phyloP scores from a whole-genome alignment of 2,329 filamentous ascomycete species.

The Leptographium radiaticola region DNA sequence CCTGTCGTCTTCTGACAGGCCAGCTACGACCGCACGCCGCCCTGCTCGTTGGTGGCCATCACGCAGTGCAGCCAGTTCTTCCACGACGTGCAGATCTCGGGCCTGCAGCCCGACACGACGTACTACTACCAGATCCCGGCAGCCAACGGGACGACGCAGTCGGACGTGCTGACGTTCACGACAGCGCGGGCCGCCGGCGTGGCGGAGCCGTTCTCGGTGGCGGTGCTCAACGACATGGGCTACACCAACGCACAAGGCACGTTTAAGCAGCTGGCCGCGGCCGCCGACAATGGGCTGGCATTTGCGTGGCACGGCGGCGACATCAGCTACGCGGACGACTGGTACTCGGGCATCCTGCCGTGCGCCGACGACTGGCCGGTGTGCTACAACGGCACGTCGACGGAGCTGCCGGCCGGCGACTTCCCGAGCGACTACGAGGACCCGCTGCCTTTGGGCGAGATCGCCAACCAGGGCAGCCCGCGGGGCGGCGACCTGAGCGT shows the following conservation, averaged over 20 bases:
- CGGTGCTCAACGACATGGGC: conserved; percentile 39
- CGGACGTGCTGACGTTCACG: conserved; percentile 30
- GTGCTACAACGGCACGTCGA: conserved; percentile 36
- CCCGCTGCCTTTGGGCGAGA: conserved; percentile 31
- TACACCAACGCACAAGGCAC: conserved; percentile 38
- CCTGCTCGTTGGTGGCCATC: conserved; percentile 29
- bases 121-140: conserved; percentile 38
- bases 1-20: neutral
- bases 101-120: conserved; percentile 27
- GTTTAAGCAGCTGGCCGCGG: conserved; percentile 26
- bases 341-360: conserved; percentile 29
- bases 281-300: conserved; percentile 25
- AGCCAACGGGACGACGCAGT: conserved; percentile 34
- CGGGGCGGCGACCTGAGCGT: conserved; percentile 34
- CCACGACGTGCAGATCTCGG: conserved; percentile 32
- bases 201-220: conserved; percentile 26
- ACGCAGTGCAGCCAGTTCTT: conserved; percentile 39
- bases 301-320: conserved; percentile 42
- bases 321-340: conserved; percentile 26
- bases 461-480: conserved; percentile 30
- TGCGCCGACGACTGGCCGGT: conserved; percentile 26
- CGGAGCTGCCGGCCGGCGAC: conserved; percentile 24
- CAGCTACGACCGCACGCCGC: conserved; percentile 33
- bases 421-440: conserved; percentile 25
- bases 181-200: conserved; percentile 31